Base-by-base conservation (phyloP, 2,329 filamentous ascomycete genomes). In the Paramyrothecium sp. region DNA sequence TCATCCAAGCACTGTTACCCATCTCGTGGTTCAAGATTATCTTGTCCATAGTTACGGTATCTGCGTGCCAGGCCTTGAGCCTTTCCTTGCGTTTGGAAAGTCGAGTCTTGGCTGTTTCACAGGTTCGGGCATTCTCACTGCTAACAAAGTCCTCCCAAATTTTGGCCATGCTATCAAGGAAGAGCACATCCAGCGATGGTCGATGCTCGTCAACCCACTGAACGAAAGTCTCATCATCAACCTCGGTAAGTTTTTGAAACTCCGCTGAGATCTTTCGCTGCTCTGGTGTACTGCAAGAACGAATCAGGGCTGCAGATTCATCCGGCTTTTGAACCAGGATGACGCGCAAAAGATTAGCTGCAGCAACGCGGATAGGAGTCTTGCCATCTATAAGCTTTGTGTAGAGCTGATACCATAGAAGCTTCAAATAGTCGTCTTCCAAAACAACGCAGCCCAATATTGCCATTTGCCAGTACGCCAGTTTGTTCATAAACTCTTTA, bases 401-500 rank as follows among this genome's bases (percentile, higher is more conserved):
- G 70, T 98, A 99, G 3, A 99, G 85, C 59, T 97, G 86, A 67
- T 97, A 98, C 80, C 92, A 97, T 47, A 98, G 85, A 34, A 97
- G 81, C 61, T 89, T 89, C 66, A 97, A 83, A 67, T 91, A 90
- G 11, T 91, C 88, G n/a, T 90, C 86, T 49, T 97, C 92, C 7
- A 84, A 81, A 3, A 90, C 89, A 17, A 95, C 86, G 3, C 89
- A 86, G 2, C 88, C 88, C 17, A 99, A 78, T 17, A 99, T 86
- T 19, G 97, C 90, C 20, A 91, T 92, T 71, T 98, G 95, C 95
- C 95, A 99, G 72, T 97, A 98, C 0, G 91, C 86, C 65, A 99
- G 85, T 69, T 92, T 94, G 58, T 91, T 84, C 72, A 99, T 84
- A 57, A 96, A 92, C 1, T 82, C 78, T 23, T 89, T 81, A 1